A percentile compares a stretch with the other conserved stretches of the same genome.
These are phyloP conservation scores for Umbelopsis isabellina DNA, from an alignment of 192 early-diverging fungal species.

Conservation along the genomic window DNA sequence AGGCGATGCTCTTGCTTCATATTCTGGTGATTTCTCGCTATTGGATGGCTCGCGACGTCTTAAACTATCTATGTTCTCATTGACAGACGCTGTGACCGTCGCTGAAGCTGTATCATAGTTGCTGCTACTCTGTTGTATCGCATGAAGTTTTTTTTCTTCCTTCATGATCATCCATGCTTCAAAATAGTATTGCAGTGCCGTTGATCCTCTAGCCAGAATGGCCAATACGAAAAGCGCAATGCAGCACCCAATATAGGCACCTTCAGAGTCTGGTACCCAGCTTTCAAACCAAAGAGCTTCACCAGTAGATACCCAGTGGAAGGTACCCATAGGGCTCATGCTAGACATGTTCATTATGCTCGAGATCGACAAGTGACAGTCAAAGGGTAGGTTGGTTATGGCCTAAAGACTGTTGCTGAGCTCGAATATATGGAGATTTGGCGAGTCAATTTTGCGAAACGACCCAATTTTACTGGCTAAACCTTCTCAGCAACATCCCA, in stretches of 20 bases:
- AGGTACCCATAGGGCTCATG: conserved; percentile 33
- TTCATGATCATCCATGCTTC: conserved; percentile 41
- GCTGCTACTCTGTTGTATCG: not conserved
- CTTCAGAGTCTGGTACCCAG: conserved; percentile 47
- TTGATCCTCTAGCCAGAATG: conserved; percentile 43
- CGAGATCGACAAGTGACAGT: not conserved
- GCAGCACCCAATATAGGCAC: conserved; percentile 50
- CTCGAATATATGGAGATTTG: too few species aligned
- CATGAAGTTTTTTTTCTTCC: not conserved
- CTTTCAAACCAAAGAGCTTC: conserved; percentile 47
- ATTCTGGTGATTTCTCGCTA: conserved; percentile 21
- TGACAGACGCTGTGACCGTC: not conserved
- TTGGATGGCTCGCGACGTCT: not conserved
- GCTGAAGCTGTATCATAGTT: not conserved
- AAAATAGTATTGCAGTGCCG: conserved; percentile 47
- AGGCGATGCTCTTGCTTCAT: not conserved
- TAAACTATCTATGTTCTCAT: not conserved
- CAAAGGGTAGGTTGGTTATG: not conserved
- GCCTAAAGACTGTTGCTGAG: too few species aligned
- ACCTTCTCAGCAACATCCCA: not conserved
- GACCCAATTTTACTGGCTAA: not conserved
- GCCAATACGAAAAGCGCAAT: conserved; percentile 51
- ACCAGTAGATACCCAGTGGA: conserved; percentile 40
- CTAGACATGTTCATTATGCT: conserved; percentile 19
- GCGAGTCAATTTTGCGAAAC: not conserved